Evolutionary conservation across 441 rosid species (phyloP), one percentile per base, ranked within the genome.

Genomic region (Macaranga tanarius): DNA sequence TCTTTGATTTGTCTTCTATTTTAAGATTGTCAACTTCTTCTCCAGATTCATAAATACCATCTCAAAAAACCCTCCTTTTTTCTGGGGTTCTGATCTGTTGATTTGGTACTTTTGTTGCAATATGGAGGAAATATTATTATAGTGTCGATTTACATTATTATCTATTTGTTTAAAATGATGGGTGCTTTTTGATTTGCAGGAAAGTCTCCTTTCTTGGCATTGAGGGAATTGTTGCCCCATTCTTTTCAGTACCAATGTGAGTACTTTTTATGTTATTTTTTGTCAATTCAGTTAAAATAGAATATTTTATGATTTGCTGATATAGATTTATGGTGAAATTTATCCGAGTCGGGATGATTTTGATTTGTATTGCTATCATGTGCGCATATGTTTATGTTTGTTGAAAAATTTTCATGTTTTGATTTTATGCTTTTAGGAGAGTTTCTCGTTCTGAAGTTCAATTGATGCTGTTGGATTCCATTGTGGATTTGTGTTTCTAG

Each of bases 101-200:
- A 28, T 28, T 28, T 28, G 31, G 31, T 28, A 28, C 31, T 28
- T 28, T 28, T 28, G 31, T 28, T 28, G 31, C 31, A 28, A 3
- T 28, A 1, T 28, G 31, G 31, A 28, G 31, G 31, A 28, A 28
- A 28, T 28, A 28, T 1, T 1, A 28, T 28, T 28, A 1, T 28
- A 28, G 31, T 28, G 31, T 28, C 3, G 1, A 28, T 28, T 28
- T 28, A 28, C 31, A 28, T 28, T 28, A 28, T 28, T 28, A 3
- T 28, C 31, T 28, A 28, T 28, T 28, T 28, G 31, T 28, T 28
- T 28, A 12, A 45, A 45, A 45, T 45, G 48, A 45, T 45, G 48
- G 48, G 48, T 45, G 5, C 4, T 48, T 28, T 71, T 22, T 4
- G 13, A 61, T 52, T 15, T 71, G 74, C 74, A 71, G 74, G 74